phyloP scores from a whole-genome alignment of 2,329 filamentous ascomycete genomes.

The Thielaviopsis musarum region DNA sequence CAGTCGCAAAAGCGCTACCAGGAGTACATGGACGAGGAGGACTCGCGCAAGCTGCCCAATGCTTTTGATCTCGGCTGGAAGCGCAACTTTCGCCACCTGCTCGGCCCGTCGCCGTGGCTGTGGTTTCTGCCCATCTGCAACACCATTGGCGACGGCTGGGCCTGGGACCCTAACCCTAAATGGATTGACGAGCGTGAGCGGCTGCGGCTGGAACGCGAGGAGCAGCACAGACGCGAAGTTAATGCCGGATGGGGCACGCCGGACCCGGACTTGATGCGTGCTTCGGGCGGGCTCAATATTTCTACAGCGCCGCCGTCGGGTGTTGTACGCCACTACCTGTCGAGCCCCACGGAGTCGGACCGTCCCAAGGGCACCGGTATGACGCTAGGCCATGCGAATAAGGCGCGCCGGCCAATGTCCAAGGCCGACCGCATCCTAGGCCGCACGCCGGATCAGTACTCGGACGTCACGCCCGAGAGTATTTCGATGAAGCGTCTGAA shows the following conservation, averaged over 20 bases:
- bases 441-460: conserved; percentile 38
- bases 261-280: conserved; percentile 14
- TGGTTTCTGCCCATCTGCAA: conserved; percentile 74
- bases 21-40: conserved; percentile 76
- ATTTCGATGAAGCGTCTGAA: conserved; percentile 32
- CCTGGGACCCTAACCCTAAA: conserved; percentile 68
- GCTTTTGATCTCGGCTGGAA: conserved; percentile 83
- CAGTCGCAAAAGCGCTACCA: conserved; percentile 39
- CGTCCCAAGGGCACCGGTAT: conserved; percentile 12
- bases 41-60: conserved; percentile 74
- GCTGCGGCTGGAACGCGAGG: conserved; percentile 38
- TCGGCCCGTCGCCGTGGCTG: conserved; percentile 54
- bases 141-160: conserved; percentile 84
- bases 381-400: conserved; percentile 8
- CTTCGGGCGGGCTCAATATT: conserved; percentile 11
- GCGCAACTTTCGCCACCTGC: conserved; percentile 63
- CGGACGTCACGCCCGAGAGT: conserved; percentile 27
- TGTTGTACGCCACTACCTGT: conserved; percentile 17
- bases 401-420: conserved; percentile 26
- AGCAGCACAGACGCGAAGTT: conserved; percentile 45
- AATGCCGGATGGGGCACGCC: conserved; percentile 48
- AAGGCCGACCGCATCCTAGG: conserved; percentile 43
- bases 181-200: conserved; percentile 59
- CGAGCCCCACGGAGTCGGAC: conserved; percentile 16
- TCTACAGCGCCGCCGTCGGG: conserved; percentile 15